Base-by-base conservation (phyloP, 176 grass and related monocot species). In the Aechmea fasciata region DNA sequence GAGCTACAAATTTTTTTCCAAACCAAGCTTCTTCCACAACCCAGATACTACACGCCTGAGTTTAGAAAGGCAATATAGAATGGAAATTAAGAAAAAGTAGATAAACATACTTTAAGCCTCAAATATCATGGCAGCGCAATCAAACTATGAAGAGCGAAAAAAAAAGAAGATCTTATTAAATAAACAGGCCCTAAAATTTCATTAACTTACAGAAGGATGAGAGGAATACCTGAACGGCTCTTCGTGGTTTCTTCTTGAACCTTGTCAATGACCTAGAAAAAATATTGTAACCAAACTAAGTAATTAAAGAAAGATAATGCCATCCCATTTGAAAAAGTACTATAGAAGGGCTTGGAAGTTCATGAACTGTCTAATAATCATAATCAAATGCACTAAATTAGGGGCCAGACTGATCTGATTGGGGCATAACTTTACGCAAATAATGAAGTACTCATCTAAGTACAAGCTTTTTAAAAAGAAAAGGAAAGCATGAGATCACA, bases 161-260 rank as follows among this genome's bases (percentile, higher is more conserved):
- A 41, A 41, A 41, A 41, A 41, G n/a, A n/a, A 41, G 33, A 41
- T 41, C 33, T 41, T 41, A 7, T 7, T 7, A 41, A 41, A 61
- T 18, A 2, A 3, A 61, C 55, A 61, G 55, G 55, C 17, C 0
- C 7, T 61, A 61, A 20, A 59, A 2, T 1, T 18, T 61, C 20
- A 15, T 61, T 5, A 19, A 61, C 17, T 61, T 22, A 26, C n/a
- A 15, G 57, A 48, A 13, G 48, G 13, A 51, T 51, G 28, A 63
- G 0, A 48, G 71, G 57, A 29, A 67, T 61, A 99, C 95, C 95
- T 88, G 84, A 69, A 75, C 95, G 87, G 28, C 79, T 99, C 72
- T 90, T 99, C 23, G 87, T 83, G 72, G 90, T 99, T 84, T 99
- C 94, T 80, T 99, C 95, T 84, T 99, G 95, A 73, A 99, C 95